These are phyloP conservation scores for Sarcodon aspratus DNA, from an alignment of 768 basidiomycete species.

Conservation along the genomic window DNA sequence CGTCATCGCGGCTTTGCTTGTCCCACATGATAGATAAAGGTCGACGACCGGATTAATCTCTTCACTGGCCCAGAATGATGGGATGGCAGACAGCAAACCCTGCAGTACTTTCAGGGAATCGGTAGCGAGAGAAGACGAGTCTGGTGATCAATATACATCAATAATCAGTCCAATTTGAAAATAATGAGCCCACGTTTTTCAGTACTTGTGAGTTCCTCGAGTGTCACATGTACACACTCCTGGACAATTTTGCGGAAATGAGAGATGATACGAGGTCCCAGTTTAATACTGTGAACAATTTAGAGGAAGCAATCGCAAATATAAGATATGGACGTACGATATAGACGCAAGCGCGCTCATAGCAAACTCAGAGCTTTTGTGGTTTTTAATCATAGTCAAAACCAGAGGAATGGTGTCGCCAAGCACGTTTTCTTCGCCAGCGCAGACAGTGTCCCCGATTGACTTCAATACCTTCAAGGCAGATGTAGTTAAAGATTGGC, in stretches of 20 bases:
- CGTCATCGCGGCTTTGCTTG: conserved; percentile 20
- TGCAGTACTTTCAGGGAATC: conserved; percentile 41
- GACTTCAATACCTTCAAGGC: conserved; percentile 51
- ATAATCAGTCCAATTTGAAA: too few species aligned
- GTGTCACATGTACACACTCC: conserved; percentile 39
- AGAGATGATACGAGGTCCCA: conserved; percentile 86
- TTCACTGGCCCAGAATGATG: conserved; percentile 65
- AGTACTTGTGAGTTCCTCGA: conserved; percentile 21
- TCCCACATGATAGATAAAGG: conserved; percentile 30
- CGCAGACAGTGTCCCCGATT: conserved; percentile 42
- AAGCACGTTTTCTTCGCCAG: conserved; percentile 59
- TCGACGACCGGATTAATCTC: conserved; percentile 48
- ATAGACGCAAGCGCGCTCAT: conserved; percentile 48
- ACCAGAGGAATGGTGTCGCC: conserved; percentile 48
- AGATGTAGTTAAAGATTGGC: conserved; percentile 27
- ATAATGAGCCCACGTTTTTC: conserved; percentile 10
- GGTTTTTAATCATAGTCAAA: conserved; percentile 35
- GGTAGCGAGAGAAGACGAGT: conserved; percentile 18
- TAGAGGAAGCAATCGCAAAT: conserved; percentile 5
- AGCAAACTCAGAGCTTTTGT: conserved; percentile 26
- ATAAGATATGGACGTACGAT: conserved; percentile 31
- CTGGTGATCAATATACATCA: conserved; percentile 5
- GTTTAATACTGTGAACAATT: conserved; percentile 37
- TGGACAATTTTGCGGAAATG: conserved; percentile 63
- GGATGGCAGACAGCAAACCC: conserved; percentile 61